Percentiles rank a stretch among this genome's conserved stretches.
These are phyloP conservation scores for Boletus bicolor DNA, from an alignment of 768 basidiomycete genomes.

Conservation along the genomic window DNA sequence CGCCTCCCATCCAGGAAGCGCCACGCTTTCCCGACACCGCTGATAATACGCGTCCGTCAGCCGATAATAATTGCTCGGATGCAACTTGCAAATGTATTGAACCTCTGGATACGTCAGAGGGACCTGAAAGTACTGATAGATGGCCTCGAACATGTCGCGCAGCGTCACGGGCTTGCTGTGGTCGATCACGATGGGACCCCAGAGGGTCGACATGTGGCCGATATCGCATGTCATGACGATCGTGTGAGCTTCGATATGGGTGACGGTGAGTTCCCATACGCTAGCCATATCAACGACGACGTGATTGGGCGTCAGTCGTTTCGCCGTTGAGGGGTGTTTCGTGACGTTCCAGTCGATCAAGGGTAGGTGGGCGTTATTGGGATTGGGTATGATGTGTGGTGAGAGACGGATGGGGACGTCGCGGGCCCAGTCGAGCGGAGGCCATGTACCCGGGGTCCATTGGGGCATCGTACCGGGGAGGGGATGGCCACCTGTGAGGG, in stretches of 20 bases:
- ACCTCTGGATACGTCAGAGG: slow-evolving; percentile 37
- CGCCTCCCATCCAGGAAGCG: slow-evolving; percentile 39
- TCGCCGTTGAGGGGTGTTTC: slow-evolving; percentile 31
- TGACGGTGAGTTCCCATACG: slow-evolving; percentile 19
- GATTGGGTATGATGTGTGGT: slow-evolving; percentile 32
- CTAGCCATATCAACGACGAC: slow-evolving; percentile 19
- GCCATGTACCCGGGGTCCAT: slow-evolving; percentile 29
- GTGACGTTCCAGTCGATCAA: slow-evolving; percentile 36
- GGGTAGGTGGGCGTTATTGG: slow-evolving; percentile 27
- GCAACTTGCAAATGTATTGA: slow-evolving; percentile 15
- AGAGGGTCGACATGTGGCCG: slow-evolving; percentile 27
- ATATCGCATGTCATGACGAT: slow-evolving; percentile 27
- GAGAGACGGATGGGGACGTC: slow-evolving; percentile 25
- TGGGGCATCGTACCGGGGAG: slow-evolving; percentile 25
- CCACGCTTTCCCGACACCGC: slow-evolving; percentile 39
- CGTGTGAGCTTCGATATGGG: slow-evolving; percentile 17
- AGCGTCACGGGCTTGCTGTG: slow-evolving; percentile 36
- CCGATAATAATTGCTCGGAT: slow-evolving; percentile 18
- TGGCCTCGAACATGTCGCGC: slow-evolving; percentile 45
- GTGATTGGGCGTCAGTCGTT: slow-evolving; percentile 30
- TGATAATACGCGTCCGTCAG: slow-evolving; percentile 29
- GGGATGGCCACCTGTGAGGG: slow-evolving; percentile 21
- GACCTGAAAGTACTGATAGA: slow-evolving; percentile 47
- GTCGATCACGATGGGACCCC: slow-evolving; percentile 51
- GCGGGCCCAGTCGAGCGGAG: slow-evolving; percentile 23